Conservation (phyloP, 257 asterid species). For the Agastache rugosa region DNA sequence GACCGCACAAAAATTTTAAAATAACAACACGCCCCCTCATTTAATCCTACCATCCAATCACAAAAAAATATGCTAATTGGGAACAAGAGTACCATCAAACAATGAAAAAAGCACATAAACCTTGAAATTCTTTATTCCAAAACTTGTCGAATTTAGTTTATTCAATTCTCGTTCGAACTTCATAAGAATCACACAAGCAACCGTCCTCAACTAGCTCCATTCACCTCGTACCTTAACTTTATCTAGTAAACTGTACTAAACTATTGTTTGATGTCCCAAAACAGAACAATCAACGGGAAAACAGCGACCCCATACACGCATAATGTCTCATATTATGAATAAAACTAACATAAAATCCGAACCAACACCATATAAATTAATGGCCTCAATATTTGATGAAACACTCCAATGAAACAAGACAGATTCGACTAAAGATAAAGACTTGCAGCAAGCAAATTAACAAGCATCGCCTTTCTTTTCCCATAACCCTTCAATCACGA, state of each 20-base stretch:
- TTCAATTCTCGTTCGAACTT: constrained; percentile 10
- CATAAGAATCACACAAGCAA: not conserved
- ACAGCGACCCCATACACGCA: not conserved
- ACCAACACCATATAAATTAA: not conserved
- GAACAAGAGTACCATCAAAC: not conserved
- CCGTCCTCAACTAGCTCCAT: not conserved
- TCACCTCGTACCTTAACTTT: not conserved
- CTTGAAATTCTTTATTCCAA: not conserved
- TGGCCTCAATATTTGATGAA: not conserved
- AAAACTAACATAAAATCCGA: not conserved
- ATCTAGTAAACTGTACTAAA: not conserved
- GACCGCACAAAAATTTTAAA: not conserved
- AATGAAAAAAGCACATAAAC: not conserved
- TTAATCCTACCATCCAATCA: not conserved
- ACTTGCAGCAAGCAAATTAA: constrained; percentile 3
- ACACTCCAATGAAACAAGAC: not conserved
- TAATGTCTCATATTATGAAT: not conserved
- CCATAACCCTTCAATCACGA: not conserved
- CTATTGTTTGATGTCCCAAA: not conserved
- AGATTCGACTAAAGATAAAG: not conserved
- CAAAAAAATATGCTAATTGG: not conserved
- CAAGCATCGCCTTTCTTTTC: not conserved
- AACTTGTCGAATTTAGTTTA: not conserved
- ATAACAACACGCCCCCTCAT: not conserved
- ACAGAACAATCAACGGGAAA: not conserved